phyloP scores from a whole-genome alignment of 352 stramenopile genomes.

The Phytophthora megakarya region DNA sequence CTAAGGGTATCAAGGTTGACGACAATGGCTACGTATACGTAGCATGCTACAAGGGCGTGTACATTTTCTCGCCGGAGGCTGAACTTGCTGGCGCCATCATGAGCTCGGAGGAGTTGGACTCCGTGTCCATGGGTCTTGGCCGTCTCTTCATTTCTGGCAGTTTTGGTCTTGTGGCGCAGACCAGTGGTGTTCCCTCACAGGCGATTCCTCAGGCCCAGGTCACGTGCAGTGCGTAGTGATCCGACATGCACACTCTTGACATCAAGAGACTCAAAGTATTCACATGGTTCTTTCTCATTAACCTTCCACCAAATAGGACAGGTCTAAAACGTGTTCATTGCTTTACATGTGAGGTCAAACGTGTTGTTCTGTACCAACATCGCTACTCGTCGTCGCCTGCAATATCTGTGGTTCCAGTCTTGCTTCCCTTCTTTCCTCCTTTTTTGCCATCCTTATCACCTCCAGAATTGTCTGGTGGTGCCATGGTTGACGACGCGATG shows the following conservation, averaged over 20 bases:
- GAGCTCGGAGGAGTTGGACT: constrained; percentile 60
- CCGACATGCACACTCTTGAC: constrained; percentile 24
- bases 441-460: constrained; percentile 52
- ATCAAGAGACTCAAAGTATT: constrained; percentile 38
- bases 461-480: constrained; percentile 1
- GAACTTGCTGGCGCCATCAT: constrained; percentile 62
- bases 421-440: constrained; percentile 28
- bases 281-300: constrained; percentile 31
- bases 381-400: constrained; percentile 31
- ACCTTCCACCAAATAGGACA: constrained; percentile 26
- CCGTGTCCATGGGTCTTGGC: constrained; percentile 66
- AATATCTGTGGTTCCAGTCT: constrained; percentile 18
- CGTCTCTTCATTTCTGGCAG: constrained; percentile 76
- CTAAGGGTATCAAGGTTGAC: constrained; percentile 79
- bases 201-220: constrained; percentile 43
- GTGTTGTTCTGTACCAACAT: constrained; percentile 5
- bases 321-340: constrained; percentile 33
- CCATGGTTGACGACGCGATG: constrained; percentile 40
- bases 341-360: not conserved
- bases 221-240: constrained; percentile 41
- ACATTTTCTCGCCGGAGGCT: constrained; percentile 63
- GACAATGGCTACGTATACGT: constrained; percentile 78
- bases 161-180: constrained; percentile 74
- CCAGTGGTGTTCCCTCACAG: constrained; percentile 43
- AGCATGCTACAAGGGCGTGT: constrained; percentile 74